Conservation (phyloP, 257 asterid species). For the Gynochthodes officinalis region DNA sequence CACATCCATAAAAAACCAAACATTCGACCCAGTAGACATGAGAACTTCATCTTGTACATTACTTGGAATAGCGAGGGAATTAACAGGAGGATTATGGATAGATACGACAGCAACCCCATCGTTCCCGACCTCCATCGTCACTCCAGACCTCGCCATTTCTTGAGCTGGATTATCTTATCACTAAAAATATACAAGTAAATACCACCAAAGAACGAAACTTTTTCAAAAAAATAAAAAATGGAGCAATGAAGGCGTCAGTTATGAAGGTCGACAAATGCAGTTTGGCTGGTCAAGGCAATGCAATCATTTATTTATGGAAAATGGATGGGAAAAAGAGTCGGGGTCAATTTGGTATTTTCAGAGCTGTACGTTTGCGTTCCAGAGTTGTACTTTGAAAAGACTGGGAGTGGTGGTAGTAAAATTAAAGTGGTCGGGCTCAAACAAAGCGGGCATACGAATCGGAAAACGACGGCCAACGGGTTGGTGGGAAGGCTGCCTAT, state of each 20-base stretch:
- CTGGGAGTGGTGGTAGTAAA: neutral
- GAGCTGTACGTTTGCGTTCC: too few relatives aligned
- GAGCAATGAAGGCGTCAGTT: too few relatives aligned
- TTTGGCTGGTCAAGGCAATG: too few relatives aligned
- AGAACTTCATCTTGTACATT: constrained; percentile 3
- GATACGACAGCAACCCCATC: constrained; percentile 88
- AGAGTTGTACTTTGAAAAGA: neutral
- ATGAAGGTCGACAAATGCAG: too few relatives aligned
- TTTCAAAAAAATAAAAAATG: too few relatives aligned
- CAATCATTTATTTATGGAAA: neutral
- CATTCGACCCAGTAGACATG: neutral
- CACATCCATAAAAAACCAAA: neutral
- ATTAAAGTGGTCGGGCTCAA: neutral
- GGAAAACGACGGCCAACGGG: constrained; percentile 1
- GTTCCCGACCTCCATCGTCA: constrained; percentile 79
- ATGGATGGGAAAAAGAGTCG: neutral
- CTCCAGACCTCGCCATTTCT: constrained; percentile 46
- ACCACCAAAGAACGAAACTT: too few relatives aligned
- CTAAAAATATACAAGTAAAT: too few relatives aligned
- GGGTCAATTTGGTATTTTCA: too few relatives aligned
- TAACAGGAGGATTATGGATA: constrained; percentile 80
- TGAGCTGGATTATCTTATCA: neutral
- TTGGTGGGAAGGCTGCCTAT: neutral
- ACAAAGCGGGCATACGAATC: neutral
- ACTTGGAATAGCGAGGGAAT: constrained; percentile 76